phyloP scores from a whole-genome alignment of 164 flowering plant genomes.

The Macadamia tetraphylla region DNA sequence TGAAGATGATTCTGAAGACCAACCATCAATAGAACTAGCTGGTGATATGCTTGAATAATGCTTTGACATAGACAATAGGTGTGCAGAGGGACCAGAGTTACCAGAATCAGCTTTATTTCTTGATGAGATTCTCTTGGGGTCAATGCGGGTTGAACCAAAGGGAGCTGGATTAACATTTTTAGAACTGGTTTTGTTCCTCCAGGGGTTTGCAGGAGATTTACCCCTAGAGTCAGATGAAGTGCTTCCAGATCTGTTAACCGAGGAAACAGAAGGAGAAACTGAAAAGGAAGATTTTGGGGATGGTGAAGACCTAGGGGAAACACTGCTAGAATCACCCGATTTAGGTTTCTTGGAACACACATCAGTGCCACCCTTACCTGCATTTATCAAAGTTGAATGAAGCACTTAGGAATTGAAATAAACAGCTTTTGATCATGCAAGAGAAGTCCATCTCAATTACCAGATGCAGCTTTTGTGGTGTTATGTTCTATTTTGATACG shows the following conservation, averaged over 20 bases:
- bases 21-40: constrained; percentile 73
- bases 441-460: constrained; percentile 16
- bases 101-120: constrained; percentile 27
- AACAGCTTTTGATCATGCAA: not conserved
- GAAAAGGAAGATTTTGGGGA: constrained; percentile 34
- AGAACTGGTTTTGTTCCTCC: constrained; percentile 26
- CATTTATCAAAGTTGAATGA: constrained; percentile 6
- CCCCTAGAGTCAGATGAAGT: constrained; percentile 30
- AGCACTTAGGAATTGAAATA: not conserved
- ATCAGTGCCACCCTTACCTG: constrained; percentile 26
- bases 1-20: constrained; percentile 71
- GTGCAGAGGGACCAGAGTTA: constrained; percentile 33
- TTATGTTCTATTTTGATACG: constrained; percentile 31
- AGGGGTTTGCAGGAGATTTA: constrained; percentile 26
- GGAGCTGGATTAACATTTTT: constrained; percentile 24
- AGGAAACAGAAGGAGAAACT: constrained; percentile 36
- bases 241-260: constrained; percentile 42
- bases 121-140: constrained; percentile 23
- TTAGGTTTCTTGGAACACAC: constrained; percentile 24
- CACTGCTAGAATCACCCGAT: constrained; percentile 19
- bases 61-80: constrained; percentile 34
- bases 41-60: constrained; percentile 50
- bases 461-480: constrained; percentile 22
- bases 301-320: constrained; percentile 29
- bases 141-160: constrained; percentile 24